A percentile compares a stretch with the other conserved stretches of the same genome.
Evolutionary conservation across 306 rosid genomes (phyloP).

Genomic region (Clitoria ternatea): DNA sequence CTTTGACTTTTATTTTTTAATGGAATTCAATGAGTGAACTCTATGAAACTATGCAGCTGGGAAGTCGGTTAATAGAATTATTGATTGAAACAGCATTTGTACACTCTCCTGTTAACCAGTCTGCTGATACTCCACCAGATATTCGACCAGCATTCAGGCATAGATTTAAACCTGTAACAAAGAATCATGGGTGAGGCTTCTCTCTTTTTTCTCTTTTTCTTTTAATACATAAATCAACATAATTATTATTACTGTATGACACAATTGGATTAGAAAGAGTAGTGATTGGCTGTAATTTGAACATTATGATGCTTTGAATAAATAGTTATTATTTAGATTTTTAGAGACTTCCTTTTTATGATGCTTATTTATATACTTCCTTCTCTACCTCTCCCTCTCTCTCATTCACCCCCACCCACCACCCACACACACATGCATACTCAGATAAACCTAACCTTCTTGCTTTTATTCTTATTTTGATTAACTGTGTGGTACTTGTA

Average conservation of each 20-base stretch:
- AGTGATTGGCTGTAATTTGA: conserved; percentile 11
- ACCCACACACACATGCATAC: no score
- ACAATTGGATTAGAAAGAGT: background rate
- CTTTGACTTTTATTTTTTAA: background rate
- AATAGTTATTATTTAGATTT: background rate
- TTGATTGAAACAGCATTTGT: conserved; percentile 73
- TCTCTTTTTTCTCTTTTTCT: background rate
- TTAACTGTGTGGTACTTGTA: conserved; percentile 36
- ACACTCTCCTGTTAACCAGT: conserved; percentile 67
- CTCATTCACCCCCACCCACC: no score
- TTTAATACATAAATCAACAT: background rate
- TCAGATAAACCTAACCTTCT: background rate
- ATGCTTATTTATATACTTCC: background rate
- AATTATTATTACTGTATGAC: conserved; percentile 4
- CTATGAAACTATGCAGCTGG: conserved; percentile 60
- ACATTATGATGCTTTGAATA: background rate
- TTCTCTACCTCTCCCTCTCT: background rate
- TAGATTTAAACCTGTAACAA: conserved; percentile 51
- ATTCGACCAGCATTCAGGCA: conserved; percentile 85
- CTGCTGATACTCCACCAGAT: conserved; percentile 68
- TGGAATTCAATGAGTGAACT: conserved; percentile 12
- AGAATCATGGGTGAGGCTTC: conserved; percentile 52
- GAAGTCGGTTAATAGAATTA: conserved; percentile 66
- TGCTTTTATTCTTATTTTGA: background rate
- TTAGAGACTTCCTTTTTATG: background rate